phyloP scores from a whole-genome alignment of 2,329 filamentous ascomycete genomes.

The Colletotrichum sp. region DNA sequence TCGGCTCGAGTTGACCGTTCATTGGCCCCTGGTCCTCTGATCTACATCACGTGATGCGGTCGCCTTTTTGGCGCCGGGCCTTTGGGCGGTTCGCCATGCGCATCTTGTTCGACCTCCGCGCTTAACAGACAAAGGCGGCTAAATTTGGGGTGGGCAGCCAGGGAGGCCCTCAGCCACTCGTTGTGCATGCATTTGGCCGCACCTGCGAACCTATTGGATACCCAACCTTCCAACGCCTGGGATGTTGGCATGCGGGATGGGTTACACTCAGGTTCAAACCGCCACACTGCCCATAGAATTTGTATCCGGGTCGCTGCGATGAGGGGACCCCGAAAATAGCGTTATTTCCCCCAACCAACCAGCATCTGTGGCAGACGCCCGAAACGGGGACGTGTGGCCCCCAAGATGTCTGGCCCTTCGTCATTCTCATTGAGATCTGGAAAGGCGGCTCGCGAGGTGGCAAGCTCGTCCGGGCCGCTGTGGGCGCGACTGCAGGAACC shows the following conservation, averaged over 20 bases:
- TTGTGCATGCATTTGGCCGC: background rate
- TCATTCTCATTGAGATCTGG: background rate
- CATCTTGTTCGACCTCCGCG: conserved; percentile 6
- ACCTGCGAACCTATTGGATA: conserved; percentile 4
- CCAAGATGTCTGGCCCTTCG: conserved; percentile 8
- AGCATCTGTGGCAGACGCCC: conserved; percentile 7
- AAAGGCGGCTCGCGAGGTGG: conserved; percentile 17
- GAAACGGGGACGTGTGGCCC: conserved; percentile 2
- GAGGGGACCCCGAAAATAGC: conserved; percentile 16
- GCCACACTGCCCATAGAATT: conserved; percentile 11
- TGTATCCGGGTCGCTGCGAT: conserved; percentile 9
- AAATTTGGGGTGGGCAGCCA: conserved; percentile 1
- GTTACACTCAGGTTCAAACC: conserved; percentile 9
- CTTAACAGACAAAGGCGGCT: conserved; percentile 13
- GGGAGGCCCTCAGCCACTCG: conserved; percentile 16
- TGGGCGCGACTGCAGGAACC: conserved; percentile 20
- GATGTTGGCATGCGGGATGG: conserved; percentile 8
- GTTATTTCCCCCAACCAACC: conserved; percentile 13
- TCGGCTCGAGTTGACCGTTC: background rate
- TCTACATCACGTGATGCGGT: conserved; percentile 10
- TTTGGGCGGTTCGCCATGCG: conserved; percentile 2
- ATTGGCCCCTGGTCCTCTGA: conserved; percentile 2
- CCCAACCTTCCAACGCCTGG: background rate
- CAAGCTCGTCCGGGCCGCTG: conserved; percentile 8
- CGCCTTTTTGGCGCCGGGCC: background rate